Conservation (phyloP, 768 basidiomycete species). For the Tulasnella sp. region DNA sequence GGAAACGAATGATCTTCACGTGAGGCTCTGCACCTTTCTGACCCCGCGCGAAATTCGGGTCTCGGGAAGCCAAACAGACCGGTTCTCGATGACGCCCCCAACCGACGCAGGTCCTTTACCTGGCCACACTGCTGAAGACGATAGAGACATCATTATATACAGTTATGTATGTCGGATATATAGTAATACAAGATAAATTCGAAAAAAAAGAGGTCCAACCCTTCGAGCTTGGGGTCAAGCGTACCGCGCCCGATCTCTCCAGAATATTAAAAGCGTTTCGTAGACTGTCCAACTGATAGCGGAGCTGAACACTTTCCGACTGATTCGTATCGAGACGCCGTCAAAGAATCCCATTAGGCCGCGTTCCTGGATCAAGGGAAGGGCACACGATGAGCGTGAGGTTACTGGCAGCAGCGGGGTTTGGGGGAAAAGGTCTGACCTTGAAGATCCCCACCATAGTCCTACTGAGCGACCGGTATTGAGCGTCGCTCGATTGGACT, state of each 20-base stretch:
- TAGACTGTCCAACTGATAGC: slow-evolving; percentile 17
- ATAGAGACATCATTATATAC: background rate
- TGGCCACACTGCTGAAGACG: background rate
- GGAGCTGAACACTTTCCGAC: slow-evolving; percentile 50
- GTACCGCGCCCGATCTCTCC: background rate
- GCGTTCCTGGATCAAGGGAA: slow-evolving; percentile 46
- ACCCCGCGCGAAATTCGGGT: background rate
- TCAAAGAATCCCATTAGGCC: slow-evolving; percentile 76
- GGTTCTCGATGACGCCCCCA: background rate
- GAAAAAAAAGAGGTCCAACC: too few species aligned
- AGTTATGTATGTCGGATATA: background rate
- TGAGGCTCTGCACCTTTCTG: background rate
- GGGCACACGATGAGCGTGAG: background rate
- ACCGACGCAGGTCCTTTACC: too few species aligned
- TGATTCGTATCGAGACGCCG: slow-evolving; percentile 69
- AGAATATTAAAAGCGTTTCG: slow-evolving; percentile 8
- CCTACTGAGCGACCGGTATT: slow-evolving; percentile 58
- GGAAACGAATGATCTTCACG: background rate
- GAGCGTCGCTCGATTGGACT: slow-evolving; percentile 56
- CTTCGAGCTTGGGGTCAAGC: too few species aligned
- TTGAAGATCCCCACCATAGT: slow-evolving; percentile 58
- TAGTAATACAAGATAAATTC: background rate
- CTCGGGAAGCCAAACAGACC: background rate
- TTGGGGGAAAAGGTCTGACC: slow-evolving; percentile 34
- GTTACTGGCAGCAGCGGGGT: background rate